A percentile compares a stretch with the other conserved stretches of the same genome.
Conservation (phyloP, 345 rosid genomes). For the Hibiscus syriacus region DNA sequence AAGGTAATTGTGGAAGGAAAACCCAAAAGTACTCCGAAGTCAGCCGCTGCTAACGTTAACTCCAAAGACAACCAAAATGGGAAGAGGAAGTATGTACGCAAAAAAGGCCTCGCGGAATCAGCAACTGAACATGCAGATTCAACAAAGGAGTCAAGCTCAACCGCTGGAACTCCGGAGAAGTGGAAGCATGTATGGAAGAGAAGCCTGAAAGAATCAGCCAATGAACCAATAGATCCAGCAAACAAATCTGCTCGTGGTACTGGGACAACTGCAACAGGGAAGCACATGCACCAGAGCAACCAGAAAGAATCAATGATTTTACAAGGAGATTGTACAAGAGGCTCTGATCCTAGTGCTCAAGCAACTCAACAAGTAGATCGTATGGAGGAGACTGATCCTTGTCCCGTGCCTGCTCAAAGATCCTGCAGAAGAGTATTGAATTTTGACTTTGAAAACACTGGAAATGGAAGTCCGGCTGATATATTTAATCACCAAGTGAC, state of each 20-base stretch:
- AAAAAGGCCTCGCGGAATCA: conserved; percentile 19
- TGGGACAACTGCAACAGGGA: conserved; percentile 25
- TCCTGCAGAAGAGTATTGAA: conserved; percentile 51
- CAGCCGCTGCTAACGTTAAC: conserved; percentile 27
- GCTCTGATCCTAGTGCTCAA: conserved; percentile 3
- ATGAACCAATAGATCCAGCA: conserved; percentile 18
- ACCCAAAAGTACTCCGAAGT: conserved; percentile 38
- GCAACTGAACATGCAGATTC: conserved; percentile 24
- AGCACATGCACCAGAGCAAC: conserved; percentile 24
- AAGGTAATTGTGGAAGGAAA: conserved; percentile 64
- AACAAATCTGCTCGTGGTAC: conserved; percentile 1
- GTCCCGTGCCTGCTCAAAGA: conserved; percentile 20
- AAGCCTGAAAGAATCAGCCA: conserved; percentile 34
- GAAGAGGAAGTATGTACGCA: conserved; percentile 42
- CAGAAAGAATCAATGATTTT: conserved; percentile 33
- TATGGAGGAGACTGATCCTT: conserved; percentile 1
- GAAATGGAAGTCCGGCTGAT: conserved; percentile 14
- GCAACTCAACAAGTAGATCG: conserved; percentile 23
- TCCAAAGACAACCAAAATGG: conserved; percentile 27
- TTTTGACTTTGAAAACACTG: conserved; percentile 43
- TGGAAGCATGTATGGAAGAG: conserved; percentile 36
- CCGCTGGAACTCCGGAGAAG: conserved; percentile 18
- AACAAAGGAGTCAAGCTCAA: neutral
- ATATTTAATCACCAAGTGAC: conserved; percentile 20
- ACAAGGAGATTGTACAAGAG: conserved; percentile 17